phyloP scores from a whole-genome alignment of 1,284 basidiomycete genomes.

The Ustilago hordei region DNA sequence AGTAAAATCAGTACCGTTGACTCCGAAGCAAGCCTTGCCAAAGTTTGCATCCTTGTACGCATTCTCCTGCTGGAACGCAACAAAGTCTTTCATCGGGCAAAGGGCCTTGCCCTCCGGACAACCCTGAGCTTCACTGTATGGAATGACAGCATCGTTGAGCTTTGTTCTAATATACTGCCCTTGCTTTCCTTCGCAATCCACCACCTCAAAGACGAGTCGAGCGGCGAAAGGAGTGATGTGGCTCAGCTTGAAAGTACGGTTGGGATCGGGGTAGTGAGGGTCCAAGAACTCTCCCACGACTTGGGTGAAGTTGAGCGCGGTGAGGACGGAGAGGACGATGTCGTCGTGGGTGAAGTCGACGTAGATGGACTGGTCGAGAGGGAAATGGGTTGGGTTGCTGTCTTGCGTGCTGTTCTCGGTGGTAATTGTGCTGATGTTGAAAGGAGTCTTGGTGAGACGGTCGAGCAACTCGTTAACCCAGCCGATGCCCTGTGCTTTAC shows the following conservation, averaged over 20 bases:
- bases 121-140: slow-evolving; percentile 81
- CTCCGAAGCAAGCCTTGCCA: slow-evolving; percentile 58
- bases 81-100: slow-evolving; percentile 81
- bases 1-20: slow-evolving; percentile 59
- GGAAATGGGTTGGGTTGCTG: slow-evolving; percentile 54
- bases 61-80: slow-evolving; percentile 70
- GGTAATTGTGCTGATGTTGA: slow-evolving; percentile 44
- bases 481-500: slow-evolving; percentile 83
- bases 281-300: slow-evolving; percentile 52
- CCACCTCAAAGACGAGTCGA: slow-evolving; percentile 53
- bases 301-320: slow-evolving; percentile 65
- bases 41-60: slow-evolving; percentile 61
- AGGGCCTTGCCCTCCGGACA: slow-evolving; percentile 78
- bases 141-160: slow-evolving; percentile 88
- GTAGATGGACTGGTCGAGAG: slow-evolving; percentile 63
- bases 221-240: slow-evolving; percentile 60
- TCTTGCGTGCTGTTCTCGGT: slow-evolving; percentile 63
- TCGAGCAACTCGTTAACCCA: slow-evolving; percentile 73
- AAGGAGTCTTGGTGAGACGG: slow-evolving; percentile 52
- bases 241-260: slow-evolving; percentile 53
- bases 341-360: slow-evolving; percentile 66
- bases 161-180: slow-evolving; percentile 79
- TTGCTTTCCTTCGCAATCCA: slow-evolving; percentile 64
- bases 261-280: slow-evolving; percentile 35
- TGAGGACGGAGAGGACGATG: slow-evolving; percentile 58